phyloP scores from a whole-genome alignment of 1,139 yeast genomes.

The Spencermartinsiella ligniputridi region DNA sequence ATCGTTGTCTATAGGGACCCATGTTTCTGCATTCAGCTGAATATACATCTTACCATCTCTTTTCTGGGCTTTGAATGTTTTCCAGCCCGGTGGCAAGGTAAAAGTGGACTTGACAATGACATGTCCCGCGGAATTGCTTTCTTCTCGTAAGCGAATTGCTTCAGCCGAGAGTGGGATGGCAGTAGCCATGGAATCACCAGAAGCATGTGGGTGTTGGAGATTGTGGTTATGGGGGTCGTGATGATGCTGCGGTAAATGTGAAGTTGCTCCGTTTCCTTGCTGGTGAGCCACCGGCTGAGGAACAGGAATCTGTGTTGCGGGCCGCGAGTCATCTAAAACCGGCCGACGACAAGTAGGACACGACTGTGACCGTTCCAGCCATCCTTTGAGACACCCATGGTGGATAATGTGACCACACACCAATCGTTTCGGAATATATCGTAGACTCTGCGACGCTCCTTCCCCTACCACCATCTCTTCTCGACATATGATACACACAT shows the following conservation, averaged over 20 bases:
- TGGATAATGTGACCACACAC: constrained; percentile 87
- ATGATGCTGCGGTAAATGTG: not conserved
- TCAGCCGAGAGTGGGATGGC: not conserved
- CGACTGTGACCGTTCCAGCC: constrained; percentile 87
- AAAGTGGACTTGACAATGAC: constrained; percentile 6
- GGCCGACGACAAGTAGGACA: constrained; percentile 89
- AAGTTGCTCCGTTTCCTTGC: constrained; percentile 1
- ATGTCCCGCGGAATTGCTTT: constrained; percentile 2
- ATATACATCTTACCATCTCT: constrained; percentile 12
- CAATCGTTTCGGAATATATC: constrained; percentile 68
- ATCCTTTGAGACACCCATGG: constrained; percentile 82
- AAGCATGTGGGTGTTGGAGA: not conserved
- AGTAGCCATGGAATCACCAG: not conserved
- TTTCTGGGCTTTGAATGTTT: constrained; percentile 13
- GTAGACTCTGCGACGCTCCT: constrained; percentile 31
- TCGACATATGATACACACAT: constrained; percentile 77
- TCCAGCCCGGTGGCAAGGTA: constrained; percentile 21
- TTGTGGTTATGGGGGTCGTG: not conserved
- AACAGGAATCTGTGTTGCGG: not conserved
- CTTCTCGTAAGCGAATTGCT: not conserved
- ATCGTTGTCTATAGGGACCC: constrained; percentile 15
- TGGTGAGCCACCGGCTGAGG: constrained; percentile 5
- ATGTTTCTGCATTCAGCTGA: constrained; percentile 11
- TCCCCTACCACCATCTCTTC: constrained; percentile 59
- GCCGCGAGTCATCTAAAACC: constrained; percentile 39